Base-by-base conservation (phyloP, 176 grass and related monocot genomes). In the Avena insularis region DNA sequence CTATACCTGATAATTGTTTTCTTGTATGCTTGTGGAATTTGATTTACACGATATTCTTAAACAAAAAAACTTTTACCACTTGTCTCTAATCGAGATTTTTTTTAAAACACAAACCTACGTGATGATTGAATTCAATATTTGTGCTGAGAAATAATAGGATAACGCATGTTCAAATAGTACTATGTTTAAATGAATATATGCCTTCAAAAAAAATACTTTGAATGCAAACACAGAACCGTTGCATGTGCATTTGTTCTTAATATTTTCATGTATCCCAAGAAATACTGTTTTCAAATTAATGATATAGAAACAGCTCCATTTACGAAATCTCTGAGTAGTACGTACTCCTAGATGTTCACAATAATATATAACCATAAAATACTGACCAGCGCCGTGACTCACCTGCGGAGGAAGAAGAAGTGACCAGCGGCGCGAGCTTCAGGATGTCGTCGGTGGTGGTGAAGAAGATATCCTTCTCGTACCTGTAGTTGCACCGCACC, bases 401-500 rank as follows among this genome's bases (percentile, higher is more conserved):
- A 84, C 89, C 85, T 87, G 57, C 87, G 67, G 66, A 68, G 2
- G 75, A 73, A 50, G 64, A 66, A 1, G 76, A 75, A 45, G 23
- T 17, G 61, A 79, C 21, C 19, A 84, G 21, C 0, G 84, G 81
- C 23, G 53, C 20, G 55, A 95, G 82, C 75, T 4, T 56, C 12
- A 92, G 4, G 78, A 36, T 88, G 38, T 89, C 53, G 25, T 0
- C 3, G 38, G 23, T 71, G 0, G 20, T 25, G 1, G 20, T 12
- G 66, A 78, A 90, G 90, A 94, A 94, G 51, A 78, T 9, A 25
- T 88, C 33, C 14, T 79, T 27, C 78, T 95, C 90, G 83, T 84
- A 92, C 88, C 93, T 92, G 33, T 90, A 16, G 21, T 45, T 71
- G 75, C 93, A 95, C 15, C 89, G 75, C 84, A 89, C 77, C 20